These are phyloP conservation scores for Fusarium oligoseptatum DNA, from an alignment of 2,329 filamentous ascomycete genomes.

Conservation along the genomic window DNA sequence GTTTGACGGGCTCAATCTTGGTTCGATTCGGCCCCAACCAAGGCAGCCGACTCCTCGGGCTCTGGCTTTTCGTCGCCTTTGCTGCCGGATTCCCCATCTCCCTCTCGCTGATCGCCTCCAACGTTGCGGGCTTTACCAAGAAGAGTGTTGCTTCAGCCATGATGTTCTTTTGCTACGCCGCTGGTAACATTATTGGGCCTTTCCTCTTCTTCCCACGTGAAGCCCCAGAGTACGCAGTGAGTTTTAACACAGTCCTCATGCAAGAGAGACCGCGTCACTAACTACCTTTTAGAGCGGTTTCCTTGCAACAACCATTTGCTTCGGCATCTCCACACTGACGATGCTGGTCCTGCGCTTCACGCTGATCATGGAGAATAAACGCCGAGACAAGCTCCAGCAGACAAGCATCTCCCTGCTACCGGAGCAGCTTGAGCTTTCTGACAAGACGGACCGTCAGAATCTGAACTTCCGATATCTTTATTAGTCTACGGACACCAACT, in stretches of 20 bases:
- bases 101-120: conserved; percentile 38
- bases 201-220: conserved; percentile 40
- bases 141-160: conserved; percentile 40
- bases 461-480: conserved; percentile 40
- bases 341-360: conserved; percentile 34
- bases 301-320: conserved; percentile 38
- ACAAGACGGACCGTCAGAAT: conserved; percentile 37
- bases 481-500: neutral
- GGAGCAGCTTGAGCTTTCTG: conserved; percentile 30
- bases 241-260: neutral
- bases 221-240: conserved; percentile 36
- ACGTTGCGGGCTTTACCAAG: conserved; percentile 42
- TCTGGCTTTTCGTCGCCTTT: conserved; percentile 39
- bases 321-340: conserved; percentile 26
- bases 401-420: neutral
- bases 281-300: conserved; percentile 33
- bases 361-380: conserved; percentile 29
- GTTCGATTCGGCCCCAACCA: conserved; percentile 37
- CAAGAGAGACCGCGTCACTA: neutral
- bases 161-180: conserved; percentile 43
- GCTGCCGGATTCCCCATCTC: conserved; percentile 39
- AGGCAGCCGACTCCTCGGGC: conserved; percentile 29
- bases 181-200: conserved; percentile 39
- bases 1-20: conserved; percentile 35
- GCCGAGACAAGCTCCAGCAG: conserved; percentile 32